Base-by-base conservation (phyloP, 257 asterid genomes). In the Salvia hispanica region DNA sequence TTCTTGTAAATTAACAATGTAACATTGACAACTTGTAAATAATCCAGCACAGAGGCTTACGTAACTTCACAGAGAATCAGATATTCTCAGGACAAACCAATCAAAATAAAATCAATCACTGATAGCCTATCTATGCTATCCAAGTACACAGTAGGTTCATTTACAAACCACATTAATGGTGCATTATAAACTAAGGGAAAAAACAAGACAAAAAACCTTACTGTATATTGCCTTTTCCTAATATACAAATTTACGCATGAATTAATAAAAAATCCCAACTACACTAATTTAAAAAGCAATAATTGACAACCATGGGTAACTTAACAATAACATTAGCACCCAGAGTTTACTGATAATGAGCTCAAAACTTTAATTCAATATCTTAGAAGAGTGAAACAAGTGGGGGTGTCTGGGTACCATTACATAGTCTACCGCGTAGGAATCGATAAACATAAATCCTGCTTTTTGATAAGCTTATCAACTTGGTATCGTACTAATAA, bases 31-130 rank as follows among this genome's bases (percentile, higher is more conserved):
- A 56, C 64, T 70, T 58, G 68, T 54, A 12, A 39, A 33, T 47
- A 59, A 58, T 54, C 71, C 64, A 46, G 18, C 39, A 61, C 7
- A 15, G 25, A 37, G 16, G 16, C 21, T 45, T 54, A 52, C 40
- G 62, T 36, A 73, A 74, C 59, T 37, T 67, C 58, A 71, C 39
- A 62, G 44, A 40, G 55, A 56, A 59, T 55, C 66, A 66, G 64
- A 56, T 62, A 44, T 63, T 51, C 34, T 64, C 52, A 25, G 47
- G 36, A 72, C 9, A 69, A 56, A 72, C 59, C 67, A 67, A 58
- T 46, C 61, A 48, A 56, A 48, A 11, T 58, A 45, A 76, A 33
- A 64, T 43, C 36, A 18, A 53, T 59, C 34, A 64, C 48, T 28
- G 25, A 48, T 58, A 9, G 50, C 45, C 59, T 57, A 18, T 34